Conservation (phyloP, 768 basidiomycete genomes). For the Fomitopsis serialis region DNA sequence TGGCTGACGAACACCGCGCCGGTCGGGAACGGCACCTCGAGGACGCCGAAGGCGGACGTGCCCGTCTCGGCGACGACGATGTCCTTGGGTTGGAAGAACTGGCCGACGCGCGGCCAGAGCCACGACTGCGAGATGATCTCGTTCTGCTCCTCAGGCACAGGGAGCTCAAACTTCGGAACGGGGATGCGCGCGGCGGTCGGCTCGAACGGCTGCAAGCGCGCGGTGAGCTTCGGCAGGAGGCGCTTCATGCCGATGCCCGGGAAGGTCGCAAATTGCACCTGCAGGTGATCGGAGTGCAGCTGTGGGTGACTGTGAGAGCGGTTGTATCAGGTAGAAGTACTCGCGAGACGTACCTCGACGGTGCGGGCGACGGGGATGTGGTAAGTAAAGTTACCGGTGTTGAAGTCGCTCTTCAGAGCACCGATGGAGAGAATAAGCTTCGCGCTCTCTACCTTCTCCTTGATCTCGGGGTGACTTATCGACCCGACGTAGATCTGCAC, state of each 20-base stretch:
- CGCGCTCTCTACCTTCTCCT: conserved; percentile 67
- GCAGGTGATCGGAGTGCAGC: conserved; percentile 73
- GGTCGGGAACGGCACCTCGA: conserved; percentile 77
- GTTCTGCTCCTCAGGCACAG: conserved; percentile 45
- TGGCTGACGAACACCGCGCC: conserved; percentile 63
- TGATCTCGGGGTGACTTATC: conserved; percentile 59
- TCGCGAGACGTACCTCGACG: conserved; percentile 47
- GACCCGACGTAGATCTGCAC: conserved; percentile 71
- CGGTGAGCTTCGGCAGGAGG: conserved; percentile 67
- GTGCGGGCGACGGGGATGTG: conserved; percentile 52
- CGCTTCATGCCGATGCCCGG: conserved; percentile 70
- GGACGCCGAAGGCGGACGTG: conserved; percentile 80
- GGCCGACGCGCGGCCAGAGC: conserved; percentile 77
- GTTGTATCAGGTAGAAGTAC: not conserved
- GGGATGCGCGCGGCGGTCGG: conserved; percentile 33
- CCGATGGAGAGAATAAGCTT: conserved; percentile 76
- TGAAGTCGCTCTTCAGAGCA: conserved; percentile 71
- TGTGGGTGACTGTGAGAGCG: too few relatives aligned
- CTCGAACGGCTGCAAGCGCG: conserved; percentile 41
- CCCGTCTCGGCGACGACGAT: conserved; percentile 89
- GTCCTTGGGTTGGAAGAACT: conserved; percentile 68
- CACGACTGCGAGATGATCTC: conserved; percentile 67
- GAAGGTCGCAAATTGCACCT: conserved; percentile 59
- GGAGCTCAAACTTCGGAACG: conserved; percentile 37
- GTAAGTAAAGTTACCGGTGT: conserved; percentile 84